Evolutionary conservation across 305 asterid species (phyloP), one percentile per base, ranked within the genome.

Genomic region (Plantago coronopus): DNA sequence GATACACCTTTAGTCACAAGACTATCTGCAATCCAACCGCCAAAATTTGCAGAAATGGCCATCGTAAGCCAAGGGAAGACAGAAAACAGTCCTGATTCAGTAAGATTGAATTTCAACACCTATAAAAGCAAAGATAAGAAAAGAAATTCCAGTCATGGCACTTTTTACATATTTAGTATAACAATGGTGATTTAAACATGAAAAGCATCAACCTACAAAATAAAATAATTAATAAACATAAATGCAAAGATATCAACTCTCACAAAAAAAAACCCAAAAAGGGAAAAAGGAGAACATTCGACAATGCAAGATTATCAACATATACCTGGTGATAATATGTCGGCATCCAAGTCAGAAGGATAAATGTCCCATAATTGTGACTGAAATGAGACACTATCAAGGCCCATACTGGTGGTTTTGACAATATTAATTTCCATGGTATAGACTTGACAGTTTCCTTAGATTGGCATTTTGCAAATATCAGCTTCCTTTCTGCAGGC

Each of bases 291-390:
- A n/a, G 17, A 40, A 34, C 25, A 57, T 38, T 17, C 20, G 27
- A 48, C 19, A 7, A 60, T 43, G 45, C 17, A 37, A 44, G 45
- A 34, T 31, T 21, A 59, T 54, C 25, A 66, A 27, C 18, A 23
- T 7, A 46, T 72, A 89, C 94, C 97, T 89, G 95, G 81, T 86
- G 91, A 75, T 89, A 89, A 68, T 89, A 89, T 1, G 97, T 89
- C 17, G 97, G 97, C 97, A 89, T 89, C 97, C 95, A 89, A 19
- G 97, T 89, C 64, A 89, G 93, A 65, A 88, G 80, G 79, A 89
- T 89, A 67, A 89, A 89, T n/a, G 97, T 89, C 75, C 97, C 97
- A 89, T 91, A 89, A 45, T 89, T 89, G 78, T 89, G 97, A 62
- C 95, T 87, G 72, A 89, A 89, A 71, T 87, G 97, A 42, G 73